phyloP scores from a whole-genome alignment of 345 rosid genomes.

The Melaleuca alternifolia region DNA sequence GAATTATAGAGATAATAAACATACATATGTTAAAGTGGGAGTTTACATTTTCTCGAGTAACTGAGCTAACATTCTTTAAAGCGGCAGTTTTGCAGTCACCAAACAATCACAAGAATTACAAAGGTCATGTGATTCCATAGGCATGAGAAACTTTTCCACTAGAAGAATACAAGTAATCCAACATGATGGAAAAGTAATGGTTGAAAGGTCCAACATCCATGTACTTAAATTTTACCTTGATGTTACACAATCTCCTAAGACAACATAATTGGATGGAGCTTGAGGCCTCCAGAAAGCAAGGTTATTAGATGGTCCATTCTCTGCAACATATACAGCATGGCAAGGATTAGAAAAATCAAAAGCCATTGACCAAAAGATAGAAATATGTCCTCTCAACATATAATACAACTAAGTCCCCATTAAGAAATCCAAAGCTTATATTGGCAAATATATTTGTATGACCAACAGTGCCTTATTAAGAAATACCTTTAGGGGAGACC shows the following conservation, averaged over 20 bases:
- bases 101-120: background rate
- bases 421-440: background rate
- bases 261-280: conserved; percentile 91
- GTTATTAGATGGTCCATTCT: conserved; percentile 54
- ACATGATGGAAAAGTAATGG: background rate
- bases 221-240: conserved; percentile 51
- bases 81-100: background rate
- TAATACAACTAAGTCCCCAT: background rate
- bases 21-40: background rate
- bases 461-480: background rate
- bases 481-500: conserved; percentile 81
- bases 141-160: background rate
- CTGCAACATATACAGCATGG: conserved; percentile 25
- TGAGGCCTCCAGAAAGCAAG: conserved; percentile 97
- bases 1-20: background rate
- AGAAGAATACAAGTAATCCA: background rate
- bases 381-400: background rate
- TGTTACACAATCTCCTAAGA: conserved; percentile 95
- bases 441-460: background rate
- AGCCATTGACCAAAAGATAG: background rate
- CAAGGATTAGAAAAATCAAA: background rate
- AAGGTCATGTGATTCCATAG: background rate
- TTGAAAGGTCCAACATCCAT: background rate
- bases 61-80: background rate
- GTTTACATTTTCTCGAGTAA: background rate